Evolutionary conservation across 2,329 filamentous ascomycete species (phyloP).

Genomic region (Claviceps sp.): DNA sequence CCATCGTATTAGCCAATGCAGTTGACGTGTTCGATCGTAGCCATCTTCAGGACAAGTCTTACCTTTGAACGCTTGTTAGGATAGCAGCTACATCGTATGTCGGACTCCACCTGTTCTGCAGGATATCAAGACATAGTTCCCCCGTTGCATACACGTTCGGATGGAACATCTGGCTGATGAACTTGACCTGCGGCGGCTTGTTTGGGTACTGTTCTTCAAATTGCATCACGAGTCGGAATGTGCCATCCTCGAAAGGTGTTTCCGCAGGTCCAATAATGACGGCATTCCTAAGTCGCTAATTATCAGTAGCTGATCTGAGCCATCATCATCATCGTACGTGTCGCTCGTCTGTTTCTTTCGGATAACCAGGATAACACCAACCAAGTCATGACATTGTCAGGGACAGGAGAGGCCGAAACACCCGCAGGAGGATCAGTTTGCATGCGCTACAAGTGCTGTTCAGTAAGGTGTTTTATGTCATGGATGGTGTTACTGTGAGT

Average conservation of each 20-base stretch:
- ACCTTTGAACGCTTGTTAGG: constrained; percentile 96
- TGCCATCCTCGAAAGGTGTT: constrained; percentile 96
- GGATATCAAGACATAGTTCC: constrained; percentile 88
- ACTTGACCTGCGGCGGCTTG: constrained; percentile 94
- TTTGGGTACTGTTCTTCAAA: constrained; percentile 99
- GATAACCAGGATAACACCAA: constrained; percentile 27
- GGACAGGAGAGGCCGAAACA: constrained; percentile 89
- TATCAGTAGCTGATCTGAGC: constrained; percentile 8
- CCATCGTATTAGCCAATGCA: too few species aligned
- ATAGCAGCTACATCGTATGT: constrained; percentile 98
- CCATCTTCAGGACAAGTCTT: constrained; percentile 3
- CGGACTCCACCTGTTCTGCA: constrained; percentile 97
- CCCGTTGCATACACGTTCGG: constrained; percentile 97
- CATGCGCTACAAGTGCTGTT: constrained; percentile 60
- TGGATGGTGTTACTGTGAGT: not conserved
- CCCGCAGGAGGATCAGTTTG: constrained; percentile 96
- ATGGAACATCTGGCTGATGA: constrained; percentile 98
- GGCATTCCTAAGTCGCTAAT: constrained; percentile 58
- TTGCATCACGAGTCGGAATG: constrained; percentile 95
- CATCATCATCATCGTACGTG: not conserved
- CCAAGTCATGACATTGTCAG: constrained; percentile 97
- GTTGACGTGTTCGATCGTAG: too few species aligned
- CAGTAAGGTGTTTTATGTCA: not conserved
- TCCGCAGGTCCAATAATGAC: constrained; percentile 96
- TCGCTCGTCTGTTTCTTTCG: not conserved